Base-by-base conservation (phyloP, 2,329 filamentous ascomycete genomes). In the Pseudogymnoascus sp. region DNA sequence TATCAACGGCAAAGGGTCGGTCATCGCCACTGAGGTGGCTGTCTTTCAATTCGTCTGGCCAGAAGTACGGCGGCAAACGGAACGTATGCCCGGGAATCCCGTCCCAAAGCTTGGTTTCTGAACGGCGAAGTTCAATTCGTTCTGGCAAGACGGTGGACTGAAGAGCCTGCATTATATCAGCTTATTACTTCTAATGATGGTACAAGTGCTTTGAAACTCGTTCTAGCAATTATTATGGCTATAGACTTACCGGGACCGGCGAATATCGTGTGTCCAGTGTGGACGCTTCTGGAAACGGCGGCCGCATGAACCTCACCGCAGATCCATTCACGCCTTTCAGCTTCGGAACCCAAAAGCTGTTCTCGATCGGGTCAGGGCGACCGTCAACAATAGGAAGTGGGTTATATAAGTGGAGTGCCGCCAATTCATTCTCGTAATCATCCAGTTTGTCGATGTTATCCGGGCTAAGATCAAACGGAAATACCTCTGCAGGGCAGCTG, bases 341-440 rank as follows among this genome's bases (percentile, higher is more conserved):
- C 35, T 57, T 57, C n/a, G 55, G 55, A 35, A 57, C 33, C 55
- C 55, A 57, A 38, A 57, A n/a, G 55, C 13, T 57, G 8, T 57
- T 57, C 55, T 57, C 55, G 2, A 37, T 2, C 12, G 55, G 45
- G 26, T 52, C 45, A 18, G 26, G 45, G 45, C 26, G 15, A 3
- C 15, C 26, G 2, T 19, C 15, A 5, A 13, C 26, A 13, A 30
- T 6, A 10, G 3, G n/a, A 30, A 30, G n/a, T 19, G 45, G 15
- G 3, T 33, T 15, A 19, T 28, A 57, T 23, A 33, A 15, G 4
- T 4, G 5, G 13, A 57, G 55, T 37, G 33, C 30, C 30, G 5
- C 55, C 28, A n/a, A 37, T 30, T 18, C 55, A 13, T 6, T 23
- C 33, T 37, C 10, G 26, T 18, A 57, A 10, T 23, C 12, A 4